A percentile compares a stretch with the other conserved stretches of the same genome.
Evolutionary conservation across 2,329 filamentous ascomycete species (phyloP).

Genomic region (Huntiella savannae): DNA sequence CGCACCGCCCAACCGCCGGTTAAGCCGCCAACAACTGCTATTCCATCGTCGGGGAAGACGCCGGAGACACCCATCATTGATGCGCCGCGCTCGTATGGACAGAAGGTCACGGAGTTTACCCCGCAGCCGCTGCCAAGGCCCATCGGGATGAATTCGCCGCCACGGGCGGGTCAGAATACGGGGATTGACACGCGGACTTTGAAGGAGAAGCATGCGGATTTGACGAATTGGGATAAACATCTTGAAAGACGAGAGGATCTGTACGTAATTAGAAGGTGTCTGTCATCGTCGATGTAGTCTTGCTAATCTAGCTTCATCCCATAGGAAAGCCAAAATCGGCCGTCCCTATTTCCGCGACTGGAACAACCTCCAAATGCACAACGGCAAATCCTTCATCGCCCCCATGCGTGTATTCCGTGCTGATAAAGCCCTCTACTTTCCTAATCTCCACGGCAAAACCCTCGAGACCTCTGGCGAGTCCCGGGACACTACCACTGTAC

Average conservation of each 20-base stretch:
- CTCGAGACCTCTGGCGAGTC: conserved; percentile 36
- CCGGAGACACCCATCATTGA: conserved; percentile 26
- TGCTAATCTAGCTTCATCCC: not conserved
- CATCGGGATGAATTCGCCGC: conserved; percentile 62
- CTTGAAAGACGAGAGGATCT: conserved; percentile 55
- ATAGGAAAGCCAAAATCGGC: conserved; percentile 52
- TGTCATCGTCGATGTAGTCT: not conserved
- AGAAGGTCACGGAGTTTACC: conserved; percentile 33
- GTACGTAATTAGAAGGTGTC: conserved; percentile 24
- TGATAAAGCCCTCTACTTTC: conserved; percentile 76
- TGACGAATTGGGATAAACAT: conserved; percentile 73
- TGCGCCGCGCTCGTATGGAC: conserved; percentile 41
- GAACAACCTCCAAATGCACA: conserved; percentile 61
- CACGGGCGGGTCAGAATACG: conserved; percentile 60
- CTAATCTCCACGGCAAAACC: conserved; percentile 71
- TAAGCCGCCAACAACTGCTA: too few relatives aligned
- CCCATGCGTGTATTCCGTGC: conserved; percentile 69
- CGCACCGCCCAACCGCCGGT: too few relatives aligned
- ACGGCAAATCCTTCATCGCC: conserved; percentile 82
- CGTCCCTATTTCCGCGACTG: conserved; percentile 95
- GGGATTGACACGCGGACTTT: conserved; percentile 51
- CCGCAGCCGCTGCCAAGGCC: conserved; percentile 48
- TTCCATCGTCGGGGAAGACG: conserved; percentile 1
- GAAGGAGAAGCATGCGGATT: conserved; percentile 54
- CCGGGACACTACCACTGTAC: conserved; percentile 54